Evolutionary conservation across 208 protist species (phyloP).

Genomic region (Leptomonas seymouri): DNA sequence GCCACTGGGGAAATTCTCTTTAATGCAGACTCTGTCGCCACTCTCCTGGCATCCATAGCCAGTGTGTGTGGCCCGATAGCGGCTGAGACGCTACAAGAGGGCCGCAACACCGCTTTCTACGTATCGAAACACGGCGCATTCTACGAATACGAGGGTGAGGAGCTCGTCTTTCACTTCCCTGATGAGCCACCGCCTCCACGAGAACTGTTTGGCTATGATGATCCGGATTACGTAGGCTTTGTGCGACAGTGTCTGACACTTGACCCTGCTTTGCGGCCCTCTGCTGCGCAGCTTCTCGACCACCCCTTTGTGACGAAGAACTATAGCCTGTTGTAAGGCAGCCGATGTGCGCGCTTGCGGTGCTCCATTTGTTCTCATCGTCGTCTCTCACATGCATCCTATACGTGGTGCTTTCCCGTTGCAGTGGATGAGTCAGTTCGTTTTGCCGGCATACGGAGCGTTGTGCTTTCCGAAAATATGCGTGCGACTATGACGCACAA

Average conservation of each 20-base stretch:
- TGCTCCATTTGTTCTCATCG: not conserved
- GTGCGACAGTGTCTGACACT: conserved; percentile 68
- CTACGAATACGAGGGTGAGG: conserved; percentile 62
- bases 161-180: conserved; percentile 61
- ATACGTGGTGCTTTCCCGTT: not conserved
- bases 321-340: conserved; percentile 11
- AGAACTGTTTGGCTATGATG: conserved; percentile 52
- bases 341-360: not conserved
- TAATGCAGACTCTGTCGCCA: conserved; percentile 72
- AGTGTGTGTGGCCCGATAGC: conserved; percentile 70
- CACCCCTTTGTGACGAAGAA: conserved; percentile 66
- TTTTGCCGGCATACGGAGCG: too few relatives aligned
- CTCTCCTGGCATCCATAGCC: conserved; percentile 63
- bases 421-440: not conserved
- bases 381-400: not conserved
- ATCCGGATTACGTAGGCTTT: conserved; percentile 74
- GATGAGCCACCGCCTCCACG: conserved; percentile 50
- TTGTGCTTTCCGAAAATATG: too few relatives aligned
- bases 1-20: conserved; percentile 89
- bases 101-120: conserved; percentile 84
- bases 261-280: conserved; percentile 59
- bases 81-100: conserved; percentile 88
- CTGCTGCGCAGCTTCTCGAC: conserved; percentile 55
- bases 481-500: too few relatives aligned
- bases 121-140: conserved; percentile 94